These are phyloP conservation scores for Penicillium angulare DNA, from an alignment of 495 filamentous ascomycete species.

Conservation along the genomic window DNA sequence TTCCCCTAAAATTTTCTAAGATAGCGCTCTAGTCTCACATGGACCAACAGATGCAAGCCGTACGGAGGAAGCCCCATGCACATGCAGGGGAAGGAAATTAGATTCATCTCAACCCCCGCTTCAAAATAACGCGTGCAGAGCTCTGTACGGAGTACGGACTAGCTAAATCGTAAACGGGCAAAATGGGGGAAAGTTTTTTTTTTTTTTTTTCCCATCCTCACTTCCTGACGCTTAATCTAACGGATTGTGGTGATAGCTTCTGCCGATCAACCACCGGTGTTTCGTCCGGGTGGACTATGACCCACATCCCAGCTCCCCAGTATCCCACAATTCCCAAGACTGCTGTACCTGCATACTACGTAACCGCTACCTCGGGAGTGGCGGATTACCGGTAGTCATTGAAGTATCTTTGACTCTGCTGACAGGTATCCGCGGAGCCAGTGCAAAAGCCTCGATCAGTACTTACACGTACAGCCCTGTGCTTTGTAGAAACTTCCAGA, in stretches of 20 bases:
- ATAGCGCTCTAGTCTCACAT: too few species aligned
- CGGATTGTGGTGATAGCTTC: conserved; percentile 2
- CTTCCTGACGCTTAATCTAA: conserved; percentile 5
- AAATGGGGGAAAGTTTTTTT: too few species aligned
- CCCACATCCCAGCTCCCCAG: conserved; percentile 19
- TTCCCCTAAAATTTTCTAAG: too few species aligned
- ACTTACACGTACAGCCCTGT: too few species aligned
- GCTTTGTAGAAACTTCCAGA: too few species aligned
- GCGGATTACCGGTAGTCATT: not conserved
- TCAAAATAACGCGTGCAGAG: too few species aligned
- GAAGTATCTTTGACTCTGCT: conserved; percentile 12
- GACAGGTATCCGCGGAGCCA: not conserved
- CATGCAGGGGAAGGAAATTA: not conserved
- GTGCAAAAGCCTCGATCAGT: not conserved
- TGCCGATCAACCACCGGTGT: conserved; percentile 21
- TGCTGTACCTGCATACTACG: conserved; percentile 10
- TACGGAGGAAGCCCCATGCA: not conserved
- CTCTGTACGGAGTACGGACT: too few species aligned
- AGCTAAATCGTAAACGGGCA: too few species aligned
- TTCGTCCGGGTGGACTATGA: conserved; percentile 20
- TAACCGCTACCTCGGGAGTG: conserved; percentile 11
- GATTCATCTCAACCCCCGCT: too few species aligned
- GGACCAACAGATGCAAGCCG: not conserved
- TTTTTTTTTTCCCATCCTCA: too few species aligned
- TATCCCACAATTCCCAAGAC: not conserved